Evolutionary conservation across 352 stramenopile genomes (phyloP).

Genomic region (Pythium monospermum): DNA sequence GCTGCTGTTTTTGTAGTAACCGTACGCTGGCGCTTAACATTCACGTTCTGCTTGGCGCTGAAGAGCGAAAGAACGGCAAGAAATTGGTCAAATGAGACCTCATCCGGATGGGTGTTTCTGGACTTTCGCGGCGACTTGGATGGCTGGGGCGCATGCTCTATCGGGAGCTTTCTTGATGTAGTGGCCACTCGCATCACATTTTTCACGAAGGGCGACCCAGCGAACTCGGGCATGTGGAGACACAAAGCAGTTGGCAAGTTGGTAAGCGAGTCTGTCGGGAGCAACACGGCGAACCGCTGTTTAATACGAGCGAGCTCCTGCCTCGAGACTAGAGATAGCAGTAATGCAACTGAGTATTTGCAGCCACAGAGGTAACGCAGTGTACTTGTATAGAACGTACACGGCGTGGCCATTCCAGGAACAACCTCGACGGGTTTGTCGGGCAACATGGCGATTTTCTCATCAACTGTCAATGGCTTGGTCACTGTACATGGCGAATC

Average conservation of each 20-base stretch:
- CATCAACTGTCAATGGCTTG: conserved; percentile 13
- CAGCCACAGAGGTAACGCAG: too few relatives aligned
- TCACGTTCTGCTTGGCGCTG: conserved; percentile 31
- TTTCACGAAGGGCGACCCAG: conserved; percentile 19
- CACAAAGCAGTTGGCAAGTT: conserved; percentile 1
- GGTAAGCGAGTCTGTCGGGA: conserved; percentile 13
- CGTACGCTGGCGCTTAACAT: conserved; percentile 23
- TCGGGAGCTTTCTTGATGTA: background rate
- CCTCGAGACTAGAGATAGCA: conserved; percentile 24
- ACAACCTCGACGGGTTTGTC: conserved; percentile 8
- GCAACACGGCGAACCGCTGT: conserved; percentile 31
- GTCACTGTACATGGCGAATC: too few relatives aligned
- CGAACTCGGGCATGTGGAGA: conserved; percentile 31
- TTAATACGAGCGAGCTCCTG: conserved; percentile 40
- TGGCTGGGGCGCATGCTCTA: too few relatives aligned
- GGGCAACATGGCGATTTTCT: conserved; percentile 3
- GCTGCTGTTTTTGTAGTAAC: too few relatives aligned
- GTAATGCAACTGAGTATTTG: background rate
- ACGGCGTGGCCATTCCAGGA: conserved; percentile 19
- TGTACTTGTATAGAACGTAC: conserved; percentile 16
- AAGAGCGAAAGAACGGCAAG: conserved; percentile 31
- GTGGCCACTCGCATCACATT: too few relatives aligned
- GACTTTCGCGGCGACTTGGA: background rate
- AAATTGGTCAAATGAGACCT: conserved; percentile 25
- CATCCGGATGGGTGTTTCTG: background rate